A percentile compares a stretch with the other conserved stretches of the same genome.
Evolutionary conservation across 2,329 filamentous ascomycete species (phyloP).

Genomic region (Botrytis galanthina): DNA sequence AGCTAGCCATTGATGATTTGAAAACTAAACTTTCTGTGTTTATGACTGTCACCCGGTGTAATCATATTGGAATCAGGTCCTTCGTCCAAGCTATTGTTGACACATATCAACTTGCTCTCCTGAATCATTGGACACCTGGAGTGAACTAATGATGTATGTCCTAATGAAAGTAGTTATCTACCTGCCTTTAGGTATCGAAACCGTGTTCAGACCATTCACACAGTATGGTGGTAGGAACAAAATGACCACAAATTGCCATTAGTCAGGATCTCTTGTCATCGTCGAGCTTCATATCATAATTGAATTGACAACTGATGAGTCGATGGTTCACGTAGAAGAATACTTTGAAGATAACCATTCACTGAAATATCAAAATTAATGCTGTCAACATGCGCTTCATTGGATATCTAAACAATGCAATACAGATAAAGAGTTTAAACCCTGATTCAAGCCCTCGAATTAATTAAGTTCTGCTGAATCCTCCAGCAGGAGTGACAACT

Average conservation of each 20-base stretch:
- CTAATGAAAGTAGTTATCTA: not conserved
- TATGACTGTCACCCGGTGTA: not conserved
- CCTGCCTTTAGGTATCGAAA: not conserved
- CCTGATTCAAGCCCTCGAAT: too few species aligned
- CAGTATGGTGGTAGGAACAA: not conserved
- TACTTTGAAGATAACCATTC: not conserved
- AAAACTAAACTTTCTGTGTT: not conserved
- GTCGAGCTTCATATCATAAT: not conserved
- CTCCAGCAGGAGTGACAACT: not conserved
- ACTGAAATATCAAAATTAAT: not conserved
- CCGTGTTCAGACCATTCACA: not conserved
- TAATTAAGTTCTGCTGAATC: not conserved
- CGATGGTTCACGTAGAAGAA: not conserved
- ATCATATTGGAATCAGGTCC: not conserved
- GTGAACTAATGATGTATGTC: not conserved
- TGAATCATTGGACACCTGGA: not conserved
- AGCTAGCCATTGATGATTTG: not conserved
- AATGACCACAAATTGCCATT: not conserved
- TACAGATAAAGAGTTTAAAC: slow-evolving; percentile 29
- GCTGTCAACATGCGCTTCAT: not conserved
- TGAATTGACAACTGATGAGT: not conserved
- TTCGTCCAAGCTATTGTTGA: not conserved
- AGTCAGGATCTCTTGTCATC: not conserved
- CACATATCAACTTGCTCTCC: not conserved
- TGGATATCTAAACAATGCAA: not conserved